Evolutionary conservation across 1,284 basidiomycete species (phyloP), one percentile per base, ranked within the genome.

Genomic region (Heliocybe sulcata): DNA sequence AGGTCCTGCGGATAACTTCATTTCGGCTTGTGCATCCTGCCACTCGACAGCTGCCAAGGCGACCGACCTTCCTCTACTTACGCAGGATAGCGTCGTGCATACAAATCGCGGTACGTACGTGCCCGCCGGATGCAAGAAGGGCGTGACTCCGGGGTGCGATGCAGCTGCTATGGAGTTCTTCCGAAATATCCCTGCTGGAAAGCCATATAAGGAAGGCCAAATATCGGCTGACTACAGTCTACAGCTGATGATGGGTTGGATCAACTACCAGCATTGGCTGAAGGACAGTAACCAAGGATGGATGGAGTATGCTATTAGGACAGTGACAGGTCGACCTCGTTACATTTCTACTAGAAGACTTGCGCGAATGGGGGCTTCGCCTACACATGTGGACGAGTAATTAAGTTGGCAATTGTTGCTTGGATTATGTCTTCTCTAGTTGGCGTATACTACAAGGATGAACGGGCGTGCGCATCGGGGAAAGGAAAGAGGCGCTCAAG

Each of bases 1-100:
- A 49, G 47, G 47, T 25, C 47, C 47, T 25, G 47, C 47, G 19
- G 47, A 49, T 29, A 49, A 49, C 47, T 49, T 49, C 47, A 49
- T 49, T 11, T 49, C 47, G 12, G 22, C 47, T 9, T 49, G 47
- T n/a, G 47, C 27, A 6, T 49, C 47, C 23, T 49, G 47, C 23
- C 47, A 49, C 27, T 25, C 47, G 8, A 49, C 47, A 6, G 47
- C 47, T 25, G 47, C 12, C 14, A 14, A 16, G 19, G 8, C 27
- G 6, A 12, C 19, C 47, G 20, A 6, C 47, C 47, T 25, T 26
- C 22, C 47, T 26, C n/a, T 49, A n/a, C 47, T 49, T 20, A 29
- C 27, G 23, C 47, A 49, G 47, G 47, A 26, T 12, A 6, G 6
- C 12, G 47, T 49, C 22, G 12, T 25, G 4, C 47, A 22, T 16